phyloP scores from a whole-genome alignment of 1,284 basidiomycete species.

The Xerocomus minutiporus region DNA sequence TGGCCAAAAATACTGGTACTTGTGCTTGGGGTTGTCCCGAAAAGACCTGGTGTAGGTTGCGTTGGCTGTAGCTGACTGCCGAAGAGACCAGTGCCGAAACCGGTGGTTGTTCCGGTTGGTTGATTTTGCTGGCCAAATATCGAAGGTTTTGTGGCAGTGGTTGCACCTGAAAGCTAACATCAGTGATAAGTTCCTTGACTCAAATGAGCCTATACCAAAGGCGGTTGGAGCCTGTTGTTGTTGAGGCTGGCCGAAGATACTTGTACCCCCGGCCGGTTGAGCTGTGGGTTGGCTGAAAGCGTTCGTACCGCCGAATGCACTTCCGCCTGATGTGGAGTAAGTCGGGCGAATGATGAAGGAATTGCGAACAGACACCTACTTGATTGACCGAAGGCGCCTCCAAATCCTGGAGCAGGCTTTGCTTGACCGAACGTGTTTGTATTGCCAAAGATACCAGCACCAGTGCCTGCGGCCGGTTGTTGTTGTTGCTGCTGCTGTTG shows the following conservation, averaged over 20 bases:
- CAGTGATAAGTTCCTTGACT: not conserved
- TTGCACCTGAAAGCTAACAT: constrained; percentile 19
- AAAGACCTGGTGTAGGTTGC: constrained; percentile 36
- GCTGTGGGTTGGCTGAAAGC: constrained; percentile 35
- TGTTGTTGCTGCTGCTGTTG: not conserved
- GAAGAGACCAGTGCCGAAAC: constrained; percentile 28
- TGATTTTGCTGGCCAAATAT: constrained; percentile 39
- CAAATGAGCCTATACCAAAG: constrained; percentile 18
- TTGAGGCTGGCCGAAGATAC: constrained; percentile 26
- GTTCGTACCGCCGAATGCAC: constrained; percentile 37
- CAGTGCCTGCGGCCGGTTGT: constrained; percentile 24
- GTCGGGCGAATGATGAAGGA: constrained; percentile 1
- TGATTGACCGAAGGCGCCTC: constrained; percentile 30
- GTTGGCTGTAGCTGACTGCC: constrained; percentile 30
- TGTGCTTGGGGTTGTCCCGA: constrained; percentile 28
- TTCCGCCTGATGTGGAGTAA: constrained; percentile 17
- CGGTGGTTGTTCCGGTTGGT: constrained; percentile 22
- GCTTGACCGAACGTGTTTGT: constrained; percentile 35
- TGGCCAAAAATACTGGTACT: constrained; percentile 41
- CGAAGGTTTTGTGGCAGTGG: constrained; percentile 41
- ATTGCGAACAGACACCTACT: constrained; percentile 14
- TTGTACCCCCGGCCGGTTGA: constrained; percentile 25
- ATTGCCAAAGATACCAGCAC: constrained; percentile 39
- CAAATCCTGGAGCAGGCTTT: constrained; percentile 40
- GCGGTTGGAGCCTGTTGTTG: constrained; percentile 26